A percentile compares a stretch with the other conserved stretches of the same genome.
Conservation (phyloP, 208 protist species). For the Sergeia podlipaevii region DNA sequence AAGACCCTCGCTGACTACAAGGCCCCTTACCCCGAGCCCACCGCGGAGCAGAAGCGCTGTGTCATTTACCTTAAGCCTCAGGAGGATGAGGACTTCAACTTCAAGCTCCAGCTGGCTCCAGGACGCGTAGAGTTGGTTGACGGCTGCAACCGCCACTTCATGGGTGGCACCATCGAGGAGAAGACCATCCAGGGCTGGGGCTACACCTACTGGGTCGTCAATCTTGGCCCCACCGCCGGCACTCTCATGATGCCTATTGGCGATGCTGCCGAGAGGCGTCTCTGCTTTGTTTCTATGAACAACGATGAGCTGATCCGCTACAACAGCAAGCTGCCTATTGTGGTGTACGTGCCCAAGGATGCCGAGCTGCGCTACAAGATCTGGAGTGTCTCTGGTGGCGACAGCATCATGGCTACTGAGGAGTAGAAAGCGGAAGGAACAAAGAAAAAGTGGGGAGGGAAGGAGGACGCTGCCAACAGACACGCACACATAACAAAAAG, state of each 20-base stretch:
- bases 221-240: constrained; percentile 18
- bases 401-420: too few relatives aligned
- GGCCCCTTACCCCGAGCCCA: constrained; percentile 30
- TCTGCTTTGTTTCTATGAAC: constrained; percentile 23
- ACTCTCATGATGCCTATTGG: constrained; percentile 44
- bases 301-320: constrained; percentile 13
- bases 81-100: constrained; percentile 31
- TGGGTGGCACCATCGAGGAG: constrained; percentile 42
- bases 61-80: constrained; percentile 49
- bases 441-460: too few relatives aligned
- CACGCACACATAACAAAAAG: too few relatives aligned
- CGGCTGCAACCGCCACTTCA: constrained; percentile 34
- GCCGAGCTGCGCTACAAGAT: constrained; percentile 20
- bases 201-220: constrained; percentile 44
- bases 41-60: constrained; percentile 19
- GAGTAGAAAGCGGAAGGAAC: too few relatives aligned
- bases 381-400: too few relatives aligned
- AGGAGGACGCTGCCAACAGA: too few relatives aligned
- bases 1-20: constrained; percentile 25
- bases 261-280: constrained; percentile 21
- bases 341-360: constrained; percentile 19
- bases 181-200: constrained; percentile 60
- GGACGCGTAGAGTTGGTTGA: constrained; percentile 42
- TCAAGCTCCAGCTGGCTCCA: constrained; percentile 63
- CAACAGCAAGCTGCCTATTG: constrained; percentile 19